Evolutionary conservation across 345 rosid genomes (phyloP).

Genomic region (Populus alba): DNA sequence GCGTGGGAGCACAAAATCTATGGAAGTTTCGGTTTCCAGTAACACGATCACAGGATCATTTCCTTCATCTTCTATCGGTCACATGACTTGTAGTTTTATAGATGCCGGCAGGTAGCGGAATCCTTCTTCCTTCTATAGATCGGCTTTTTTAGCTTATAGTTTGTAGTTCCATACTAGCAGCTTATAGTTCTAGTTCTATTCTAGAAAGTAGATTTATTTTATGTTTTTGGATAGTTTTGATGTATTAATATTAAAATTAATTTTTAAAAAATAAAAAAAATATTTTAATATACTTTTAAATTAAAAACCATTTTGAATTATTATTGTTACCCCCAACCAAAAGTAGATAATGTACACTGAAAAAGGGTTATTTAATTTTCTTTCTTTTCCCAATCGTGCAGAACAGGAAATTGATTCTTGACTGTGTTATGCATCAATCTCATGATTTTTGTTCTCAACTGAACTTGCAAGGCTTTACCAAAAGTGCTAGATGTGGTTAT

Average conservation of each 20-base stretch:
- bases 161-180: neutral
- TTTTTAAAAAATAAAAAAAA: no score
- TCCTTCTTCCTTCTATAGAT: neutral
- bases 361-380: neutral
- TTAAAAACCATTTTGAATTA: no score
- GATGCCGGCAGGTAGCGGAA: conserved; percentile 39
- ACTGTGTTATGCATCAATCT: neutral
- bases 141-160: neutral
- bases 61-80: conserved; percentile 27
- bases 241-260: no score
- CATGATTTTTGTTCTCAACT: neutral
- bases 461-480: neutral
- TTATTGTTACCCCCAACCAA: no score
- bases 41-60: conserved; percentile 19
- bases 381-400: neutral
- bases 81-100: conserved; percentile 32
- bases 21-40: conserved; percentile 18
- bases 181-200: no score
- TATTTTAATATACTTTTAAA: no score
- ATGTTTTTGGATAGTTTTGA: no score
- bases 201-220: no score
- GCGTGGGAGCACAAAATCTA: conserved; percentile 14
- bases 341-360: neutral
- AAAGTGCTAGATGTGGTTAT: neutral
- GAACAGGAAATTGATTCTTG: neutral